Evolutionary conservation across 2,329 filamentous ascomycete species (phyloP), one percentile per base, ranked within the genome.

Genomic region (Tolypocladium ophioglossoides): DNA sequence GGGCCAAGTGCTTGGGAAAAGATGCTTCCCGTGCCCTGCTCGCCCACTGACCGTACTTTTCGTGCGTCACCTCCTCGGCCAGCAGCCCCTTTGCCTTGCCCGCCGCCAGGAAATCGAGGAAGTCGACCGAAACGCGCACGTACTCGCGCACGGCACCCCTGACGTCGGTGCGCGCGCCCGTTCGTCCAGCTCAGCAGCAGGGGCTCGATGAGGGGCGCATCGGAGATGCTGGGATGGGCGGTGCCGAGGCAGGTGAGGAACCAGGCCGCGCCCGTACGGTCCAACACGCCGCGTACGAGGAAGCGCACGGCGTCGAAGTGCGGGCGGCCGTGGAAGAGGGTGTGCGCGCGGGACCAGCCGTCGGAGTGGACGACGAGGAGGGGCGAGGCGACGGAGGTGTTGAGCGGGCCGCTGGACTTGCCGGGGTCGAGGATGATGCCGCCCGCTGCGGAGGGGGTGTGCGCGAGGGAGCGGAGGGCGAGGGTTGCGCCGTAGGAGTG

Each of bases 401-500:
- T 86, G 12, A 87, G 71, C 0, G 73, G 79, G 0, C 84, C 84
- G 57, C 78, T 83, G 2, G 71, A 69, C 65, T 87, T 87, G 52
- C 84, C 84, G 0, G 84, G 84, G 64, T 87, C 84, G 34, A 87
- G 74, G 51, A 82, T 74, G 56, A 87, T 77, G 22, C 74, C 83
- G 3, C 78, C 82, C 1, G 75, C 72, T 57, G 84, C 77, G 0
- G 54, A 63, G 54, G 63, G 59, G 27, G 62, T 77, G 38, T 70
- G 72, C 52, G 77, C 77, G n/a, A 86, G 71, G 3, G 79, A 77
- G 55, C 83, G 81, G 22, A 86, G 70, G 0, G 80, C 83, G 3
- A 80, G 76, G 0, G 84, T 86, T 2, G 83, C 84, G 50, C 84
- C 84, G 67, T 83, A 86, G 0, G 81, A 85, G 63, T 87, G 84